Evolutionary conservation across 805 yeast species (phyloP), one percentile per base, ranked within the genome.

Genomic region (Komagataella mondaviorum): DNA sequence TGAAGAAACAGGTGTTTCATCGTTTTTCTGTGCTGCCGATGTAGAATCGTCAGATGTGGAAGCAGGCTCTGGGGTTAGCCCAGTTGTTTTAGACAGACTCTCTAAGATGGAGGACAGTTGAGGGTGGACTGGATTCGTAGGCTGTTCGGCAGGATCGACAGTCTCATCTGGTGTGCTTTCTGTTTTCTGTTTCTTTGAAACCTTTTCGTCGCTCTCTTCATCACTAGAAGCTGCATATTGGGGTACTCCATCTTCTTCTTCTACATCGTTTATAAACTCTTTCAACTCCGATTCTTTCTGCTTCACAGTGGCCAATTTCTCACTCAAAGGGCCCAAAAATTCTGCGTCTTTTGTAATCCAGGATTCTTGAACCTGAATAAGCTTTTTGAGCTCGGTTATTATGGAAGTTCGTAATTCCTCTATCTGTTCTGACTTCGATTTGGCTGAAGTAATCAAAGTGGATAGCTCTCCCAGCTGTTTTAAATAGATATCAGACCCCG

Each of bases 401-500:
- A 65, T 52, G 10, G 53, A 56, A 6, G 55, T 51, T 46, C 70
- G 58, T 47, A 62, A 48, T 17, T 48, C 51, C 2, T 55, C 46
- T 22, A 59, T 52, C 20, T 55, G 55, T 6, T 47, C 47, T 30
- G 56, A 55, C 23, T 51, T 55, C 3, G 36, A n/a, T 10, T 18
- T 22, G 45, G 49, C 43, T 7, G 47, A 52, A 23, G 18, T 48
- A 24, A 16, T 51, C 48, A 52, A 48, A 23, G 48, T 46, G 45
- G 17, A 45, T 10, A 59, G 54, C 23, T 53, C 53, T 20, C 55
- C 55, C 3, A 59, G 59, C 51, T 60, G 62, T 6, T 55, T 50
- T 6, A 64, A 47, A 47, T 65, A 64, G 16, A 61, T 54, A 6
- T 53, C 55, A 8, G 68, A 68, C n/a, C 65, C 64, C 0, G 63